Conservation (phyloP, 495 filamentous ascomycete genomes). For the Aspergillus heteromorphus region DNA sequence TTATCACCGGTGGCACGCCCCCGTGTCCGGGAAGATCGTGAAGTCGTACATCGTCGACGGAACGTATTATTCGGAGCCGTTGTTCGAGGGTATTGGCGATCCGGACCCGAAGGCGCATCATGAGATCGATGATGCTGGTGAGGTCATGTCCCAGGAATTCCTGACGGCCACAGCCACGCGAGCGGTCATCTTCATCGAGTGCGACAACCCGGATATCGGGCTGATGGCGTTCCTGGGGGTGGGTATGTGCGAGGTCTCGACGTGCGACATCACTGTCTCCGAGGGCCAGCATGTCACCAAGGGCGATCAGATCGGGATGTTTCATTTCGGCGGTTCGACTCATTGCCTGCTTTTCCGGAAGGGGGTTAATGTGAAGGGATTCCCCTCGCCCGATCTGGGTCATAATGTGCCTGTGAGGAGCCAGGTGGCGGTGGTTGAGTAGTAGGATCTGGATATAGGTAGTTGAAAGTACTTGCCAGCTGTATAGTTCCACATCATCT, state of each 20-base stretch:
- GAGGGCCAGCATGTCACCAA: constrained; percentile 51
- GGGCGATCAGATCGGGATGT: constrained; percentile 39
- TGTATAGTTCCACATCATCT: too few relatives aligned
- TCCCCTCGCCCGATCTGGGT: constrained; percentile 42
- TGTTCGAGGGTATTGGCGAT: constrained; percentile 41
- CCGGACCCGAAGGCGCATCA: constrained; percentile 26
- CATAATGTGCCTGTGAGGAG: constrained; percentile 56
- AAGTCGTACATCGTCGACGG: constrained; percentile 53
- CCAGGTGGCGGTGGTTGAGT: constrained; percentile 40
- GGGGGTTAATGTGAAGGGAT: constrained; percentile 28
- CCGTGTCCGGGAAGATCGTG: constrained; percentile 53
- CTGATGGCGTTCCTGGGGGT: constrained; percentile 58
- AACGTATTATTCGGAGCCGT: constrained; percentile 63
- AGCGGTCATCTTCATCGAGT: constrained; percentile 62
- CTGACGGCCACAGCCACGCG: constrained; percentile 50
- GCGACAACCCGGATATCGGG: constrained; percentile 56
- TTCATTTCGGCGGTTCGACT: constrained; percentile 45
- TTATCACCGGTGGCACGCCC: constrained; percentile 69
- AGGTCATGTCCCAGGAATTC: constrained; percentile 55
- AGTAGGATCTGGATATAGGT: not conserved
- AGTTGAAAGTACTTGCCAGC: too few relatives aligned
- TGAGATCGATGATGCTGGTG: constrained; percentile 46
- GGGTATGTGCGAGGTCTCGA: constrained; percentile 64
- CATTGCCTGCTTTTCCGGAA: constrained; percentile 54
- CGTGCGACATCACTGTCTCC: constrained; percentile 58